These are phyloP conservation scores for Coniochaeta sp. DNA, from an alignment of 2,329 filamentous ascomycete species.

Conservation along the genomic window DNA sequence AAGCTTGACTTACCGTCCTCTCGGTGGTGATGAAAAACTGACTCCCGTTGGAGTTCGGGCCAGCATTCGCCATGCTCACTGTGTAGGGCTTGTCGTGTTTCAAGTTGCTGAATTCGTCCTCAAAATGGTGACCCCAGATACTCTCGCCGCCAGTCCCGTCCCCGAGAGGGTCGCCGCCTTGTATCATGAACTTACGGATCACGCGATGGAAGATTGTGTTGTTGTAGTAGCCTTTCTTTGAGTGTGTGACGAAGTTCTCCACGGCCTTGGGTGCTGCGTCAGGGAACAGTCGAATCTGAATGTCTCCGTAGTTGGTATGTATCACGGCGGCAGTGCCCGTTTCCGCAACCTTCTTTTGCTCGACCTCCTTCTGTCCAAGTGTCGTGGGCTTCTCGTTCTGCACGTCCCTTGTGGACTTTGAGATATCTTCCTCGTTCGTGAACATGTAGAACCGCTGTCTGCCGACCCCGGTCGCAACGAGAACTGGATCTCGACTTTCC, in stretches of 20 bases:
- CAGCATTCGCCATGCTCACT: constrained; percentile 95
- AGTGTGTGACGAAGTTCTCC: constrained; percentile 94
- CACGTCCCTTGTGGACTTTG: constrained; percentile 79
- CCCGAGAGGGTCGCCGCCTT: constrained; percentile 74
- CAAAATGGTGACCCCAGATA: constrained; percentile 89
- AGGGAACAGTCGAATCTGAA: constrained; percentile 87
- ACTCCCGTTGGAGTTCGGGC: constrained; percentile 88
- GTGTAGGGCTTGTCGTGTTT: constrained; percentile 96
- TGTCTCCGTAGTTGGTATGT: constrained; percentile 91
- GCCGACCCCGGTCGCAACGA: constrained; percentile 74
- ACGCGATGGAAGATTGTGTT: constrained; percentile 95
- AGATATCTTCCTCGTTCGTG: constrained; percentile 78
- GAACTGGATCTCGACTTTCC: constrained; percentile 81
- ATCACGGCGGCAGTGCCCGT: constrained; percentile 74
- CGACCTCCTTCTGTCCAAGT: constrained; percentile 49
- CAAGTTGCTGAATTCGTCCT: constrained; percentile 85
- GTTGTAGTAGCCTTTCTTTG: constrained; percentile 90
- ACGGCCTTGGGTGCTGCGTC: constrained; percentile 90
- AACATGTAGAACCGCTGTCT: constrained; percentile 98
- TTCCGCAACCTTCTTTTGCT: constrained; percentile 56
- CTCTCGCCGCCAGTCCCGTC: constrained; percentile 87
- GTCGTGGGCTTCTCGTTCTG: constrained; percentile 88
- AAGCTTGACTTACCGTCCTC: constrained; percentile 61
- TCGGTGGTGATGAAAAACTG: constrained; percentile 99
- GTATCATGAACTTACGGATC: constrained; percentile 98